Conservation (phyloP, 1,284 basidiomycete species). For the Melampsora larici-populina region DNA sequence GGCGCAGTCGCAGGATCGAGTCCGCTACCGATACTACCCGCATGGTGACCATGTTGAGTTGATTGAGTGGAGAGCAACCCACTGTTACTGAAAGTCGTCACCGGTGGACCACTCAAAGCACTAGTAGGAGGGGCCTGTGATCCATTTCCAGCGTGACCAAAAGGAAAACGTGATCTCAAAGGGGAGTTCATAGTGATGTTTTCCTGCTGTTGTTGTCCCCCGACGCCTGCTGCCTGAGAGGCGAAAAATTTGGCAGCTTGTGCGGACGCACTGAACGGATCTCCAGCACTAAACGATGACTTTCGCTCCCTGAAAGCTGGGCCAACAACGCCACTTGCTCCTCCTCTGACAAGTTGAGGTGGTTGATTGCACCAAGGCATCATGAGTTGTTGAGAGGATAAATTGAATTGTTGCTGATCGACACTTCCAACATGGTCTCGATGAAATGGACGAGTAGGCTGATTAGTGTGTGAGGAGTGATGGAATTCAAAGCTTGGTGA, state of each 20-base stretch:
- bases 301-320: constrained; percentile 15
- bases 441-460: constrained; percentile 5
- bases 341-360: not conserved
- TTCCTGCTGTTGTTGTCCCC: not conserved
- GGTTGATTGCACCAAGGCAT: constrained; percentile 15
- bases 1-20: constrained; percentile 27
- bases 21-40: not conserved
- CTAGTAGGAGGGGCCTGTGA: constrained; percentile 16
- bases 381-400: constrained; percentile 7
- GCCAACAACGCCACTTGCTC: not conserved
- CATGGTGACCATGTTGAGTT: constrained; percentile 14
- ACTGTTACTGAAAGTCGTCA: constrained; percentile 39
- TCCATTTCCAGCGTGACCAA: constrained; percentile 23
- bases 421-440: not conserved
- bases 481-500: not conserved
- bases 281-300: constrained; percentile 41
- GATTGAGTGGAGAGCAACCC: constrained; percentile 31
- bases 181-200: not conserved
- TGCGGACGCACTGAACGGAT: constrained; percentile 42
- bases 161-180: constrained; percentile 29
- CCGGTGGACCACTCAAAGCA: constrained; percentile 27
- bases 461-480: constrained; percentile 6
- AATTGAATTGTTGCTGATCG: not conserved
- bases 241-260: constrained; percentile 40
- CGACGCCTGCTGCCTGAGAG: constrained; percentile 3